Evolutionary conservation across 1,284 basidiomycete species (phyloP), one percentile per base, ranked within the genome.

Genomic region (Stygiomarasmius scandens): DNA sequence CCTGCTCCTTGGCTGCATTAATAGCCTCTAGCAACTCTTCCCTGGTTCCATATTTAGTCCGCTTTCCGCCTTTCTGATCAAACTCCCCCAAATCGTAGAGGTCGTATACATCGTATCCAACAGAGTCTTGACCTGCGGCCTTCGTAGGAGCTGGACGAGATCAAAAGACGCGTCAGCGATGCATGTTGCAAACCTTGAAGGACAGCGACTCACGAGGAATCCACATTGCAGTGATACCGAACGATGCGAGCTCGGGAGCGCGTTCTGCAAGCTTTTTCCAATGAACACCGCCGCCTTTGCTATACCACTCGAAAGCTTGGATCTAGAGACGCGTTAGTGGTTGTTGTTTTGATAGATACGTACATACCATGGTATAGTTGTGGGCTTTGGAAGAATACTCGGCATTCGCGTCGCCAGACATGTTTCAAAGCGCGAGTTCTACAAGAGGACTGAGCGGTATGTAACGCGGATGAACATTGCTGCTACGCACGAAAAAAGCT

Each of bases 41-140:
- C 61, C 83, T 83, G n/a, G 77, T 81, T n/a, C 84, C 84, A 73
- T 80, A 86, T 59, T 84, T 82, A 50, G 82, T 85, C 11, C 72
- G 61, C 48, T 63, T 68, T 11, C 68, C 69, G 23, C 79, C 79
- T 65, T 83, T 82, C 59, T 79, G 74, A 55, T 82, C 79, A 58
- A 84, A 85, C 70, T 85, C 83, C 58, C 84, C 63, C 41, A 66
- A 52, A 63, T 78, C 75, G 65, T 70, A 77, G 16, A 76, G 58
- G 60, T 78, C 77, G 64, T 78, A 80, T 53, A 79, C 75, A 55
- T 70, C 71, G 58, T 77, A 79, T n/a, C 78, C 77, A 22, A 76
- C 75, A 24, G 69, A 70, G 11, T 75, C 64, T 29, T 66, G 66
- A 1, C 64, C 61, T 12, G 68, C 64, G 4, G 68, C 72, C 64